Evolutionary conservation across 1,284 basidiomycete species (phyloP).

Genomic region (Leccinum ponderosum): DNA sequence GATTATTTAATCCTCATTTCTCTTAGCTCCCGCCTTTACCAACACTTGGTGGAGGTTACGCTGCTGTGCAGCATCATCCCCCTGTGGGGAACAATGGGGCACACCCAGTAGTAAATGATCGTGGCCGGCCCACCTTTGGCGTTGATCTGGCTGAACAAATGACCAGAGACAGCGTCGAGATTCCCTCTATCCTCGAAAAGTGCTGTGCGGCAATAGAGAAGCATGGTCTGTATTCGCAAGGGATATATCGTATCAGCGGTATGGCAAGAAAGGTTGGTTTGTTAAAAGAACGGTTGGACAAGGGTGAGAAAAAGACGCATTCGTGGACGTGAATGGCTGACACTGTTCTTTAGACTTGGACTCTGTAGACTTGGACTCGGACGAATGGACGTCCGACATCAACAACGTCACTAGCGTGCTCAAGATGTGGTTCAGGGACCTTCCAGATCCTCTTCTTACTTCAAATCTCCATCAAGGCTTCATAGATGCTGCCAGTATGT

Average conservation of each 20-base stretch:
- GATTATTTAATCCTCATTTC: slow-evolving; percentile 6
- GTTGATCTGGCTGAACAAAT: slow-evolving; percentile 93
- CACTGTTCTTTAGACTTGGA: slow-evolving; percentile 68
- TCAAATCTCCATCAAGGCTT: slow-evolving; percentile 85
- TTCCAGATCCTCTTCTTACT: slow-evolving; percentile 94
- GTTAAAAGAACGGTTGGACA: slow-evolving; percentile 85
- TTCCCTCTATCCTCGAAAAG: slow-evolving; percentile 87
- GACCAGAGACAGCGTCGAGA: slow-evolving; percentile 83
- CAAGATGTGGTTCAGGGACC: slow-evolving; percentile 95
- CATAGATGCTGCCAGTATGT: slow-evolving; percentile 92
- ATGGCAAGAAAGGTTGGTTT: slow-evolving; percentile 87
- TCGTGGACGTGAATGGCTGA: slow-evolving; percentile 6
- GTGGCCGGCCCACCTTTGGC: slow-evolving; percentile 81
- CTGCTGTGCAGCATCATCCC: slow-evolving; percentile 29
- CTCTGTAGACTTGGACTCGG: slow-evolving; percentile 79
- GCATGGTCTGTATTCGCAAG: slow-evolving; percentile 81
- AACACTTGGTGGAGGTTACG: slow-evolving; percentile 38
- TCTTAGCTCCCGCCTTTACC: slow-evolving; percentile 63
- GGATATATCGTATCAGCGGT: slow-evolving; percentile 93
- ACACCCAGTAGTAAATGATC: slow-evolving; percentile 52
- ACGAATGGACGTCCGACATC: slow-evolving; percentile 92
- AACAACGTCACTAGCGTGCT: slow-evolving; percentile 93
- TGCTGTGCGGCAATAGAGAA: slow-evolving; percentile 93
- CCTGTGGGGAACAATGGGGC: slow-evolving; percentile 28
- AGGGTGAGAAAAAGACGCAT: slow-evolving; percentile 49